phyloP scores from a whole-genome alignment of 208 protist species.

The Crithidia sp. region DNA sequence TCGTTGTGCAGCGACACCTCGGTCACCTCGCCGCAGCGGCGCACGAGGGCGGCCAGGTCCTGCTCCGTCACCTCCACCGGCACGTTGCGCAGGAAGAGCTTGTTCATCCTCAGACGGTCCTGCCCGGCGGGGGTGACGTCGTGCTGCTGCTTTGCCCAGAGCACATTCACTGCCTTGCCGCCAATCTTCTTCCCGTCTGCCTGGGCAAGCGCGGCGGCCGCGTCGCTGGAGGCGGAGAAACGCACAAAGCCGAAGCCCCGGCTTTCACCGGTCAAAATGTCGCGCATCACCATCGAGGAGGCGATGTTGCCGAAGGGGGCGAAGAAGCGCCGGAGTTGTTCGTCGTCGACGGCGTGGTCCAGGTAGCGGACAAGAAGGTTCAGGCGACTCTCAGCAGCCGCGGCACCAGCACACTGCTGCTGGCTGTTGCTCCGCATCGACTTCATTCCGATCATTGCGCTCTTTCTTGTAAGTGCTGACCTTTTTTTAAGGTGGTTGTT shows the following conservation, averaged over 20 bases:
- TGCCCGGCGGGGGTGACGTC: constrained; percentile 38
- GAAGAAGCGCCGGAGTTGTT: constrained; percentile 35
- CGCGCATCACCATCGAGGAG: constrained; percentile 51
- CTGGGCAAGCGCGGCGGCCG: constrained; percentile 23
- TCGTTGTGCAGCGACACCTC: constrained; percentile 40
- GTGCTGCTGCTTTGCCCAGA: constrained; percentile 47
- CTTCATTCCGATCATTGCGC: background rate
- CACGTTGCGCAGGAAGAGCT: constrained; percentile 63
- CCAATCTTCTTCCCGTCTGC: constrained; percentile 13
- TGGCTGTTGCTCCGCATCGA: background rate
- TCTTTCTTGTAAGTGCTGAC: background rate
- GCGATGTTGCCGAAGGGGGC: constrained; percentile 39
- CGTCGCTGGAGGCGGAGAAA: constrained; percentile 26
- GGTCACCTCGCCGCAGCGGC: constrained; percentile 28
- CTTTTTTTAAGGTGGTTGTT: too few relatives aligned
- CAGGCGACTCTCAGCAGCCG: constrained; percentile 7
- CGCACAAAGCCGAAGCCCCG: constrained; percentile 51
- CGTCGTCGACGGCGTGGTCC: constrained; percentile 39
- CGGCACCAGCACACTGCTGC: background rate
- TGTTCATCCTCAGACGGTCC: constrained; percentile 43
- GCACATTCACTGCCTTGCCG: constrained; percentile 31
- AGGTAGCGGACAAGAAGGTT: constrained; percentile 56
- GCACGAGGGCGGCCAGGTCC: constrained; percentile 23
- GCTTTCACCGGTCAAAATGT: constrained; percentile 55
- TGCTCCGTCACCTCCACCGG: constrained; percentile 33